Conservation (phyloP, 2,329 filamentous ascomycete species). For the Fusarium sacchari region DNA sequence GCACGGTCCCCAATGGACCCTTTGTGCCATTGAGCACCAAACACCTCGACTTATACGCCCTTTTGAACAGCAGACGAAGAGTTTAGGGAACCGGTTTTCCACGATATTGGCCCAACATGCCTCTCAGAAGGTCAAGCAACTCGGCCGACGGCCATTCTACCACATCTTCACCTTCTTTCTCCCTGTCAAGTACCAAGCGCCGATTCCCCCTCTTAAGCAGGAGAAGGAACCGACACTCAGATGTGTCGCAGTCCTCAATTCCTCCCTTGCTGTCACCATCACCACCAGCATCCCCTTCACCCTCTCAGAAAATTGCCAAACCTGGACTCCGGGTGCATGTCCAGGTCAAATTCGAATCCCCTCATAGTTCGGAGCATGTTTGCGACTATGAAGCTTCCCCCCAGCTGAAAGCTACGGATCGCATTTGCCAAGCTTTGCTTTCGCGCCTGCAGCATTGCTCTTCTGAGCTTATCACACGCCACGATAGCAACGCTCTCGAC, state of each 20-base stretch:
- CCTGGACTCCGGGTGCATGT: slow-evolving; percentile 54
- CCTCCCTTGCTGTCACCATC: slow-evolving; percentile 17
- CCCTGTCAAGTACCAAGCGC: slow-evolving; percentile 42
- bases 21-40: slow-evolving; percentile 31
- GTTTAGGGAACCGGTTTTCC: slow-evolving; percentile 1
- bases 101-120: slow-evolving; percentile 34
- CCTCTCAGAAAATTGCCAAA: slow-evolving; percentile 20
- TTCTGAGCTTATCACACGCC: slow-evolving; percentile 63
- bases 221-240: slow-evolving; percentile 40
- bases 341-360: slow-evolving; percentile 58
- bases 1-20: slow-evolving; percentile 28
- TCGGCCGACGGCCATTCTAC: slow-evolving; percentile 39
- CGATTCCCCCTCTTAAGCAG: slow-evolving; percentile 47
- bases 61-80: not conserved
- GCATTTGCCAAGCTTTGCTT: slow-evolving; percentile 60
- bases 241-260: slow-evolving; percentile 36
- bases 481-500: slow-evolving; percentile 59
- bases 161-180: slow-evolving; percentile 36
- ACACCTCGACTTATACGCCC: slow-evolving; percentile 4
- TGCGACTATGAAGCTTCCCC: slow-evolving; percentile 60
- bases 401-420: slow-evolving; percentile 55
- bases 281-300: slow-evolving; percentile 19
- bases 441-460: slow-evolving; percentile 62
- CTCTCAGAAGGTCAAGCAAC: slow-evolving; percentile 42
- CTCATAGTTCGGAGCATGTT: slow-evolving; percentile 55